These are phyloP conservation scores for Trichoderma sp. DNA, from an alignment of 2,329 filamentous ascomycete genomes.

Conservation along the genomic window DNA sequence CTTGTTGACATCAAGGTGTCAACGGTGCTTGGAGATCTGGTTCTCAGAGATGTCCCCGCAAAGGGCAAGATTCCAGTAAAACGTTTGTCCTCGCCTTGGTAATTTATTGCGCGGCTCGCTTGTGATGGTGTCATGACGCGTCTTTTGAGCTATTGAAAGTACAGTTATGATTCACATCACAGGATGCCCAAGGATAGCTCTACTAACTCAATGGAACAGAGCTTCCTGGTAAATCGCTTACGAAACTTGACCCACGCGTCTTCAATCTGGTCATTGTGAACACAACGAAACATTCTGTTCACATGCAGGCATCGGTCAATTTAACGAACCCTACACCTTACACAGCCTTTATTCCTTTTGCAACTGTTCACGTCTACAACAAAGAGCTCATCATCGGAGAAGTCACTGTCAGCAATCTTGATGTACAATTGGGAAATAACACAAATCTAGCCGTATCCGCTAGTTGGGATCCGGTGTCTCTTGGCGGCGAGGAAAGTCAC, in stretches of 20 bases:
- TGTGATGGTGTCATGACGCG: slow-evolving; percentile 36
- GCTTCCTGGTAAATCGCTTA: slow-evolving; percentile 58
- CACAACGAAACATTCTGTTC: slow-evolving; percentile 72
- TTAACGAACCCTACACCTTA: slow-evolving; percentile 91
- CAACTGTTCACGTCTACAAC: slow-evolving; percentile 74
- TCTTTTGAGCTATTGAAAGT: slow-evolving; percentile 26
- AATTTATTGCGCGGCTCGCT: slow-evolving; percentile 35
- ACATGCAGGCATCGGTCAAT: slow-evolving; percentile 73
- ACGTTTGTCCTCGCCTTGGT: slow-evolving; percentile 74
- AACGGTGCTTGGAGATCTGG: slow-evolving; percentile 79
- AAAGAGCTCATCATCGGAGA: slow-evolving; percentile 78
- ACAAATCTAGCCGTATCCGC: slow-evolving; percentile 68
- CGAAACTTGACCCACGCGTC: slow-evolving; percentile 62
- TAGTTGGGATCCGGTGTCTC: slow-evolving; percentile 70
- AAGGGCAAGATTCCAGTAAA: slow-evolving; percentile 88
- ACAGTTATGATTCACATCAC: slow-evolving; percentile 32
- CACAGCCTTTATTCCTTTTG: slow-evolving; percentile 76
- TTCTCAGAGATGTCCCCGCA: slow-evolving; percentile 81
- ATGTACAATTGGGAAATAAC: slow-evolving; percentile 72
- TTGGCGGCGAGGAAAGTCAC: slow-evolving; percentile 64
- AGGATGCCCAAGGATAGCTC: slow-evolving; percentile 27
- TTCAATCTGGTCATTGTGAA: slow-evolving; percentile 72
- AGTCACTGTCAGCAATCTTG: slow-evolving; percentile 66
- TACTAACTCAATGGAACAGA: slow-evolving; percentile 53
- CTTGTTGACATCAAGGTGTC: slow-evolving; percentile 80